These are phyloP conservation scores for Capronia epimyces DNA, from an alignment of 2,329 filamentous ascomycete genomes.

Conservation along the genomic window DNA sequence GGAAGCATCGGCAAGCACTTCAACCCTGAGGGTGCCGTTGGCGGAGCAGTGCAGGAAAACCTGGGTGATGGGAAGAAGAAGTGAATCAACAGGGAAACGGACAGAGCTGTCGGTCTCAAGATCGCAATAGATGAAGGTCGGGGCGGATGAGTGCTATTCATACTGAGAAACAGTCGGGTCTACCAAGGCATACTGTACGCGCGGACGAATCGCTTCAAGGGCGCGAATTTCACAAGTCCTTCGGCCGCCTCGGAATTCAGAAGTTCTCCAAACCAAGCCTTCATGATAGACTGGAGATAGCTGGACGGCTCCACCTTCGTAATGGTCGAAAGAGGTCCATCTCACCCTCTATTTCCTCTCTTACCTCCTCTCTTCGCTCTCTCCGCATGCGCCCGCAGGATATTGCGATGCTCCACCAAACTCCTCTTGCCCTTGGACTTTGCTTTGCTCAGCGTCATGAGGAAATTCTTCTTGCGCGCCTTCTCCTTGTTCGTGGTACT, in stretches of 20 bases:
- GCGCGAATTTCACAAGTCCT: too few relatives aligned
- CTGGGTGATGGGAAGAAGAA: conserved; percentile 11
- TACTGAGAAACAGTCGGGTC: too few relatives aligned
- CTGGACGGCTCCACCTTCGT: too few relatives aligned
- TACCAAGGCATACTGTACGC: too few relatives aligned
- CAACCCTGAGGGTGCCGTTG: conserved; percentile 10
- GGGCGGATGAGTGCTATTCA: too few relatives aligned
- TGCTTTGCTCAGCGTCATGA: conserved; percentile 97
- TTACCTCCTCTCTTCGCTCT: conserved; percentile 63
- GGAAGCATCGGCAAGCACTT: conserved; percentile 13
- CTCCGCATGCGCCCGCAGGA: conserved; percentile 70
- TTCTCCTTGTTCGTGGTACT: conserved; percentile 97
- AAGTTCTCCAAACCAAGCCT: too few relatives aligned
- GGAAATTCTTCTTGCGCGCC: conserved; percentile 92
- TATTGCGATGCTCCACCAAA: conserved; percentile 75
- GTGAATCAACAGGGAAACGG: not conserved
- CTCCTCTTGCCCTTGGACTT: conserved; percentile 93
- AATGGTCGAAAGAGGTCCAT: not conserved
- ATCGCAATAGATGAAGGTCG: too few relatives aligned
- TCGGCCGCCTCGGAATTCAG: too few relatives aligned
- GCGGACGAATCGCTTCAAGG: too few relatives aligned
- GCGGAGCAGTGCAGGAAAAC: conserved; percentile 11
- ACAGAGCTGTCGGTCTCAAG: not conserved
- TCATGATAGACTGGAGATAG: too few relatives aligned
- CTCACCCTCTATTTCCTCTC: conserved; percentile 14